Evolutionary conservation across 2,329 filamentous ascomycete genomes (phyloP), one percentile per base, ranked within the genome.

Genomic region (Epichloe elymi): DNA sequence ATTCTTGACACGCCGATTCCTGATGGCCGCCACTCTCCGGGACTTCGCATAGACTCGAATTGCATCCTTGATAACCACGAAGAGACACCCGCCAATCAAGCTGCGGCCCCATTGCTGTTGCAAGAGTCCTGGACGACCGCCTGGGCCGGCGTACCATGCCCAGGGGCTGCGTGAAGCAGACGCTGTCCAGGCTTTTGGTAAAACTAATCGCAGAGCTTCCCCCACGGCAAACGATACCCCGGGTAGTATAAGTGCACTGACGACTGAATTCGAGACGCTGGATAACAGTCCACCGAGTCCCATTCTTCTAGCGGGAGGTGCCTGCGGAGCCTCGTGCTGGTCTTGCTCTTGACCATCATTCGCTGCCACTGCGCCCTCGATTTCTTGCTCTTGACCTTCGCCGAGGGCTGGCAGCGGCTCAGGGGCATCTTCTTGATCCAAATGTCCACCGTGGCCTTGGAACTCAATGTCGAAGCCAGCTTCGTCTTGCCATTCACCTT

Each of bases 101-200:
- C 87, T 96, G 51, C 93, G 76, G 1, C 89, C 93, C 88, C 93
- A 97, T 53, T 83, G 81, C 58, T 86, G 80, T 61, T 93, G 86
- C 35, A 98, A 66, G 26, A 97, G 72, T 0, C 86, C 83, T 0
- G 79, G 78, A 3, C 76, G 71, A 37, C 72, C 54, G 11, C 56
- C 56, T 15, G 54, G 45, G 3, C 56, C 57, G 1, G 42, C 19
- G 10, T 57, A 52, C 3, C 56, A 52, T 33, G 55, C 51, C 57
- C 59, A 65, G 12, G 57, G 52, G 49, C 53, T 60, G 30, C 58
- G 54, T 15, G 58, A 23, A 2, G 72, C 66, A 8, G 68, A 67
- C 0, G 70, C 69, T 10, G 84, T 81, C 82, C 86, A 89, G 3
- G 78, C 70, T 37, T 70, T 70, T 0, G 91, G 91, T 1, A 95